Base-by-base conservation (phyloP, 108 stramenopile species). In the Fragilaria radians region DNA sequence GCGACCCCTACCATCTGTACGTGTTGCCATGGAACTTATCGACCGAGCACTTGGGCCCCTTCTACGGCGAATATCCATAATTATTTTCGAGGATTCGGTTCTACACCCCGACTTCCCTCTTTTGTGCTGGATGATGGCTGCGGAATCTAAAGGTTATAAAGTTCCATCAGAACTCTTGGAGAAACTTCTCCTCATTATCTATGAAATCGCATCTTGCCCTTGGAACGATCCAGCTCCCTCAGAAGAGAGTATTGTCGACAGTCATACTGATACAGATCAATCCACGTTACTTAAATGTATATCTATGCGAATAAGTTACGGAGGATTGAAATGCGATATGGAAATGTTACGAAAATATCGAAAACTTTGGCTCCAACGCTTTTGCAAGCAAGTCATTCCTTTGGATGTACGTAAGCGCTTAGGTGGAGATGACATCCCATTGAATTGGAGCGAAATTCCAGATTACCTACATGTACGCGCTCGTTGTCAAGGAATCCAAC, bases 91-190 rank as follows among this genome's bases (percentile, higher is more conserved):
- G 72, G 95, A 96, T 76, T 82, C 89, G 4, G 77, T 85, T 14
- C 62, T 95, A 52, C 95, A 96, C 63, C 85, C 87, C 1, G 81
- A 88, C 30, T 73, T 87, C 50, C 73, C 82, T 0, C 64, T 96
- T n/a, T 48, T 95, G 24, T 80, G 83, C 1, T 96, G 94, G 94
- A 69, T 91, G 26, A 93, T 95, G 92, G 75, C 83, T 53, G 94
- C 95, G 1, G 76, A 83, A 23, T 81, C 80, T n/a, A 95, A 96
- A 68, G 33, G 17, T 47, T 45, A 7, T 19, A 68, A 68, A 54
- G 52, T 48, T 73, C 54, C 63, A 22, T 58, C 61, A 31, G 59
- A 65, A 26, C 34, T 65, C 5, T 31, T 82, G 24, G 48, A 57
- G 21, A 46, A 62, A 61, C 63, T 93, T 0, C 59, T 87, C 42